A percentile compares a stretch with the other conserved stretches of the same genome.
These are phyloP conservation scores for Metschnikowia cubensis DNA, from an alignment of 805 yeast species.

Conservation along the genomic window DNA sequence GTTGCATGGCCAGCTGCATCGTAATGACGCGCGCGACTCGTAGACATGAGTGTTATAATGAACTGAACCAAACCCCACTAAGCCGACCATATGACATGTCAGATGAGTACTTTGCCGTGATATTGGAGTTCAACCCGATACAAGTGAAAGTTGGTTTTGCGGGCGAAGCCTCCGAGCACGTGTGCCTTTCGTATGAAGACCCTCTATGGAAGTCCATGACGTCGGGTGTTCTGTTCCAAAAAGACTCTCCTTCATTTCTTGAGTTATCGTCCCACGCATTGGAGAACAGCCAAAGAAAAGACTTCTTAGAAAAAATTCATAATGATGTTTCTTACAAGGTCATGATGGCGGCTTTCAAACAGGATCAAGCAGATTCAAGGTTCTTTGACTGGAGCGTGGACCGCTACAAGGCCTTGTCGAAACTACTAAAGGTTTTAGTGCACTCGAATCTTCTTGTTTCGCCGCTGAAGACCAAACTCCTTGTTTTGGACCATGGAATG, in stretches of 20 bases:
- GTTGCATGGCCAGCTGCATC: background rate
- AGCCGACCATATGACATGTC: slow-evolving; percentile 11
- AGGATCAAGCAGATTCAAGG: slow-evolving; percentile 1
- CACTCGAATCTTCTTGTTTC: slow-evolving; percentile 12
- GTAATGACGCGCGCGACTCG: background rate
- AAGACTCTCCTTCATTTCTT: slow-evolving; percentile 10
- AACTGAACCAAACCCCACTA: no score
- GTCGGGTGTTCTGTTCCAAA: background rate
- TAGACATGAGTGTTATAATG: background rate
- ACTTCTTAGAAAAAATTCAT: background rate
- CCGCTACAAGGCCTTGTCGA: slow-evolving; percentile 8
- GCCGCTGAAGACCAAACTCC: slow-evolving; percentile 12
- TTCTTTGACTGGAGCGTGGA: slow-evolving; percentile 15
- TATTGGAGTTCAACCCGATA: slow-evolving; percentile 13
- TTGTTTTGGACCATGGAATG: slow-evolving; percentile 12
- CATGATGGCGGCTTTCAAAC: slow-evolving; percentile 1
- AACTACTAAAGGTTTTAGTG: slow-evolving; percentile 8
- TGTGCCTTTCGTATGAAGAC: slow-evolving; percentile 2
- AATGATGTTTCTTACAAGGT: background rate
- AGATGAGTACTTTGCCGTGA: slow-evolving; percentile 18
- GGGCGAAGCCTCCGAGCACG: slow-evolving; percentile 14
- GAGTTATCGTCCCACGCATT: slow-evolving; percentile 12
- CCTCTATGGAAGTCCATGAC: slow-evolving; percentile 11
- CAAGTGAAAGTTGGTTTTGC: slow-evolving; percentile 15
- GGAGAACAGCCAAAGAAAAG: background rate